These are phyloP conservation scores for Pochonia chlamydosporia DNA, from an alignment of 2,329 filamentous ascomycete genomes.

Conservation along the genomic window DNA sequence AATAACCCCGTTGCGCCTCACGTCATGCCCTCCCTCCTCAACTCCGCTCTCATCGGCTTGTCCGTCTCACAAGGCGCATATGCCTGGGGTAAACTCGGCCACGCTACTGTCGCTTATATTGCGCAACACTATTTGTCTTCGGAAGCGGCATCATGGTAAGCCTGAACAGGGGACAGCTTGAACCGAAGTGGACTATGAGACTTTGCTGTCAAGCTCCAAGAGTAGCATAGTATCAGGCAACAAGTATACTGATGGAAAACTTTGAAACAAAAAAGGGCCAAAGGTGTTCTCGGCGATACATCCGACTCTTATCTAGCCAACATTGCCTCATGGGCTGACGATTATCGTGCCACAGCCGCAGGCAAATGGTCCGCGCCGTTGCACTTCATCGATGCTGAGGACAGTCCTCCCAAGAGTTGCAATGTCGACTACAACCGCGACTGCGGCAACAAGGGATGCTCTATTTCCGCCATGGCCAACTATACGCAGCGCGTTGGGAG, in stretches of 20 bases:
- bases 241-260: background rate
- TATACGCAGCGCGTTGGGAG: conserved; percentile 19
- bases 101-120: conserved; percentile 48
- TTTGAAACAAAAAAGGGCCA: conserved; percentile 10
- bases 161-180: background rate
- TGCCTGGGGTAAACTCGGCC: conserved; percentile 40
- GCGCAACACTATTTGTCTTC: conserved; percentile 41
- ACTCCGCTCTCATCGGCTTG: conserved; percentile 10
- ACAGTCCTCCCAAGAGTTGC: conserved; percentile 20
- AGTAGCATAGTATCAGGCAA: too few species aligned
- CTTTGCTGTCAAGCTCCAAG: background rate
- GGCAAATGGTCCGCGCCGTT: conserved; percentile 39
- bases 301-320: conserved; percentile 40
- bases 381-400: conserved; percentile 49
- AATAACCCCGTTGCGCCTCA: too few species aligned
- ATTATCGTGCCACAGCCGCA: conserved; percentile 37
- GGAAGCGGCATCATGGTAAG: conserved; percentile 25
- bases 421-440: conserved; percentile 38
- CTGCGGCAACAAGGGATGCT: conserved; percentile 17
- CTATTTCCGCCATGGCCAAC: conserved; percentile 20
- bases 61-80: conserved; percentile 11
- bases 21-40: conserved; percentile 9
- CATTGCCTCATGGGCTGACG: conserved; percentile 39
- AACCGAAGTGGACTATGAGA: conserved; percentile 10
- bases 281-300: conserved; percentile 32